phyloP scores from a whole-genome alignment of 176 grass and related monocot species.

The Echinochloa phyllopogon region DNA sequence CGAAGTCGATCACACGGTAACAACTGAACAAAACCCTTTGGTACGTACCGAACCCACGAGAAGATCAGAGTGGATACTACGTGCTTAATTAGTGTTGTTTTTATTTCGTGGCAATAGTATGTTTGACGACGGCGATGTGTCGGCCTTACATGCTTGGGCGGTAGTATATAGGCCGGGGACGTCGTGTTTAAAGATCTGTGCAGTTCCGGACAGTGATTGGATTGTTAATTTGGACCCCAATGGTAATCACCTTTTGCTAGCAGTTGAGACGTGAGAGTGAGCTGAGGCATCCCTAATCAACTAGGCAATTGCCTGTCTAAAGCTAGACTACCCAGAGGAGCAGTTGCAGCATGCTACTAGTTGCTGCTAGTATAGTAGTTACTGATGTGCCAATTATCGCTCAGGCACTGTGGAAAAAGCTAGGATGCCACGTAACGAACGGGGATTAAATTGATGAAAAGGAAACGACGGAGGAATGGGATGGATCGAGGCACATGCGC shows the following conservation, averaged over 20 bases:
- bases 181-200: neutral
- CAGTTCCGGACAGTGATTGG: neutral
- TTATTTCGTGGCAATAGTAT: neutral
- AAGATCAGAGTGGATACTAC: no score
- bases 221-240: neutral
- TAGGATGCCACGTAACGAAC: conserved; percentile 13
- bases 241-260: no score
- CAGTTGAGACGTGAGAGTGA: no score
- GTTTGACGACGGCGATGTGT: neutral
- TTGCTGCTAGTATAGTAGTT: neutral
- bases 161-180: neutral
- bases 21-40: no score
- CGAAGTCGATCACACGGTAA: no score
- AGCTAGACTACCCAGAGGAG: neutral
- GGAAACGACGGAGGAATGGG: neutral
- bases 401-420: neutral
- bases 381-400: conserved; percentile 31
- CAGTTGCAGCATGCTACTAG: neutral
- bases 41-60: no score
- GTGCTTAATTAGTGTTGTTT: neutral
- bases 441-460: neutral
- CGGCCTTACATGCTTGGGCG: neutral
- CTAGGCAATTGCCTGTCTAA: conserved; percentile 25
- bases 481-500: neutral
- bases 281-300: neutral